These are phyloP conservation scores for Fusarium nygamai DNA, from an alignment of 2,329 filamentous ascomycete genomes.

Conservation along the genomic window DNA sequence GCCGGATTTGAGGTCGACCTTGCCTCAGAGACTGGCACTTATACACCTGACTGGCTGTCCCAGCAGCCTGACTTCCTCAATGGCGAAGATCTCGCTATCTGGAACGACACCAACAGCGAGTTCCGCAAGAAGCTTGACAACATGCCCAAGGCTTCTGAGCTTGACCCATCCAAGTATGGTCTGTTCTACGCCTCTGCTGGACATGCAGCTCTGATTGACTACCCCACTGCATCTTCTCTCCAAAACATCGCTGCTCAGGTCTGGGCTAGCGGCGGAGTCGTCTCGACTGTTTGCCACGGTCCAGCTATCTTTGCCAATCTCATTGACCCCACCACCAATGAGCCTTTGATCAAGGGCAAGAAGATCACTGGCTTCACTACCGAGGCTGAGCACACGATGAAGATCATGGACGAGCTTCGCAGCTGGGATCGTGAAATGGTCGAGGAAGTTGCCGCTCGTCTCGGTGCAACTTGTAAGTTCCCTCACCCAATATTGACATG, in stretches of 20 bases:
- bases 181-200: conserved; percentile 35
- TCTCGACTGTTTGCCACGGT: conserved; percentile 11
- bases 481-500: no score
- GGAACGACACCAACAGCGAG: conserved; percentile 52
- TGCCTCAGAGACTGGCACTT: conserved; percentile 3
- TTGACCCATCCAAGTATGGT: conserved; percentile 38
- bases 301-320: conserved; percentile 15
- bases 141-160: conserved; percentile 48
- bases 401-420: conserved; percentile 6
- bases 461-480: conserved; percentile 10
- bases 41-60: conserved; percentile 11
- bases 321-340: neutral
- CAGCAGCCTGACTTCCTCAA: conserved; percentile 19
- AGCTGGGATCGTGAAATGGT: conserved; percentile 6
- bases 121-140: conserved; percentile 58
- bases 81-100: conserved; percentile 32
- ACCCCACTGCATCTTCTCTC: conserved; percentile 3
- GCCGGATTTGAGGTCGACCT: conserved; percentile 12
- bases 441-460: conserved; percentile 3
- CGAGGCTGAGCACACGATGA: neutral
- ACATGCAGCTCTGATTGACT: conserved; percentile 14
- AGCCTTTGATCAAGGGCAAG: conserved; percentile 18
- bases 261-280: neutral
- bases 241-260: conserved; percentile 9
- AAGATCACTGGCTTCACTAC: conserved; percentile 12